phyloP scores from a whole-genome alignment of 176 grass and related monocot genomes.

The Bothriochloa decipiens region DNA sequence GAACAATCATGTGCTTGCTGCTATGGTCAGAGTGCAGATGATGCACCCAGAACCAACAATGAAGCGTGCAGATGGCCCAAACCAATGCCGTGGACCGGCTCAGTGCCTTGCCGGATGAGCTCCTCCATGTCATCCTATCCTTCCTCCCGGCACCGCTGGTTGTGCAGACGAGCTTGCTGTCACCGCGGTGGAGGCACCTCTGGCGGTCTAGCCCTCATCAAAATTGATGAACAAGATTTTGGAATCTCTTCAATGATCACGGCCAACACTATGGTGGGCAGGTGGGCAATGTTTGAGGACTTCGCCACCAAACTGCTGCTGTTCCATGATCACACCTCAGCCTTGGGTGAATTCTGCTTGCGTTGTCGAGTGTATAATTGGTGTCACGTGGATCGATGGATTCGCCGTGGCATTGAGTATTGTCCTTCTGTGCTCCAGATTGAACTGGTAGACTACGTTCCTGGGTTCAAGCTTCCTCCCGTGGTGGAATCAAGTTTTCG shows the following conservation, averaged over 20 bases:
- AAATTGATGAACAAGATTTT: not conserved
- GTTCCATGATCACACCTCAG: not conserved
- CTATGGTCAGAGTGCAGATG: not conserved
- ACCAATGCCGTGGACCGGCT: not conserved
- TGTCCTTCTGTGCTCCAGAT: slow-evolving; percentile 4
- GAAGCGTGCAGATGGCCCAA: not conserved
- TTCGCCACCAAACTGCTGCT: slow-evolving; percentile 25
- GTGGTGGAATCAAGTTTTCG: slow-evolving; percentile 8
- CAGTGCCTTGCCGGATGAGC: slow-evolving; percentile 25
- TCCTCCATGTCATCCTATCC: slow-evolving; percentile 27
- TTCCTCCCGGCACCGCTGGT: slow-evolving; percentile 10
- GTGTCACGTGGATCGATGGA: slow-evolving; percentile 27
- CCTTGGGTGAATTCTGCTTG: slow-evolving; percentile 12
- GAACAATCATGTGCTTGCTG: not conserved
- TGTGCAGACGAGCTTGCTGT: slow-evolving; percentile 13
- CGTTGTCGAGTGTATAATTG: not conserved
- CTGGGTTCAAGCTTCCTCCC: not conserved
- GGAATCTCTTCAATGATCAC: accelerated
- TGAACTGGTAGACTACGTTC: not conserved
- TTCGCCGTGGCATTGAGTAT: slow-evolving; percentile 41
- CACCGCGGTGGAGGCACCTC: slow-evolving; percentile 11
- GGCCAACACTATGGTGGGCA: accelerated
- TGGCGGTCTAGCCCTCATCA: not conserved
- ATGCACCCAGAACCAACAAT: not conserved
- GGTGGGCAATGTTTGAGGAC: not conserved